Percentiles rank a stretch among this genome's conserved stretches.
These are phyloP conservation scores for Trichocomaceae sp. DNA, from an alignment of 2,329 filamentous ascomycete genomes.

Conservation along the genomic window DNA sequence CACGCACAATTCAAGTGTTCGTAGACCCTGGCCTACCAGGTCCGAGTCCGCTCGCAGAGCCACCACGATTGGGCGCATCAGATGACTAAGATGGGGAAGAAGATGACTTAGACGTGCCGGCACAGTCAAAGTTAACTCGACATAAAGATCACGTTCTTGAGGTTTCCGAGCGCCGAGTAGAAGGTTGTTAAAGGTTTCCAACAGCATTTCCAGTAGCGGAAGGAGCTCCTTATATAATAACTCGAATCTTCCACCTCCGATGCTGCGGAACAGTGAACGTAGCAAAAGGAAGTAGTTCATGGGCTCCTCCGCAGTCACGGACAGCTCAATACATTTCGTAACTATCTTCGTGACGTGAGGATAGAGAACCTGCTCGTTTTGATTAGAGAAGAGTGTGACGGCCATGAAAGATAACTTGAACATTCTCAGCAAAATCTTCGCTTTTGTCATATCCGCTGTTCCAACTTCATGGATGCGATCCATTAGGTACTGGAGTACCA, in stretches of 20 bases:
- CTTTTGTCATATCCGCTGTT: constrained; percentile 82
- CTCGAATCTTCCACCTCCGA: constrained; percentile 94
- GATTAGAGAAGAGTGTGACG: constrained; percentile 85
- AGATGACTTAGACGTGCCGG: constrained; percentile 90
- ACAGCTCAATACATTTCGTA: constrained; percentile 92
- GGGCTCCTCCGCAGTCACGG: constrained; percentile 89
- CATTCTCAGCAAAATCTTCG: constrained; percentile 82
- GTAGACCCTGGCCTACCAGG: constrained; percentile 84
- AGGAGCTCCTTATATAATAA: constrained; percentile 97
- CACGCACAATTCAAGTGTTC: constrained; percentile 92
- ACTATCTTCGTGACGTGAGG: constrained; percentile 97
- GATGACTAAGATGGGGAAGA: constrained; percentile 85
- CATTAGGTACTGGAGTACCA: constrained; percentile 97
- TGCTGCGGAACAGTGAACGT: constrained; percentile 87
- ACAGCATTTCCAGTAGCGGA: constrained; percentile 89
- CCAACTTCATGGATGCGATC: constrained; percentile 92
- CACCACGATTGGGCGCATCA: constrained; percentile 97
- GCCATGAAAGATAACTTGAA: constrained; percentile 99
- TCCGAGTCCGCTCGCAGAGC: constrained; percentile 86
- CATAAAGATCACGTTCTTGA: constrained; percentile 87
- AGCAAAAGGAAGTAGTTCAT: constrained; percentile 98
- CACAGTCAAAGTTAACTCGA: constrained; percentile 93
- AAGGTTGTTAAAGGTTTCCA: constrained; percentile 94
- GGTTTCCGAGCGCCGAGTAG: constrained; percentile 85
- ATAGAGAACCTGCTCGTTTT: constrained; percentile 91